Percentiles rank a stretch among this genome's conserved stretches.
These are phyloP conservation scores for Clarireedia sp. DNA, from an alignment of 2,329 filamentous ascomycete genomes.

Conservation along the genomic window DNA sequence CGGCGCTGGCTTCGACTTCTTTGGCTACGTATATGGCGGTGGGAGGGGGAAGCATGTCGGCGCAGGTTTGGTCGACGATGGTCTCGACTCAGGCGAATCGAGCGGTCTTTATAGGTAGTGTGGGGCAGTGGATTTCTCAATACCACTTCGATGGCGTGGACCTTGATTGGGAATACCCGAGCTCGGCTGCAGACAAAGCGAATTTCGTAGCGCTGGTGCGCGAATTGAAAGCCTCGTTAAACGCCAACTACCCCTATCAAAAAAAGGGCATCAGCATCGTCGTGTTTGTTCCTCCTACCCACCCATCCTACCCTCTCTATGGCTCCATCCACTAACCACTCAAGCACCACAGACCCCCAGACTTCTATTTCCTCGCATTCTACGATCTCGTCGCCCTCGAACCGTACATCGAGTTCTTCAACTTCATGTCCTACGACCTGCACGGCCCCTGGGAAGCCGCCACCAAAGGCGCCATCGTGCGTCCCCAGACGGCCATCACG, in stretches of 20 bases:
- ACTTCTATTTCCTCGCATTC: constrained; percentile 28
- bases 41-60: constrained; percentile 33
- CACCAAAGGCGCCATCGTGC: constrained; percentile 28
- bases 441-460: constrained; percentile 36
- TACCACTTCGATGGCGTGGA: constrained; percentile 38
- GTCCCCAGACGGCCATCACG: constrained; percentile 35
- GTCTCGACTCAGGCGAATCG: constrained; percentile 21
- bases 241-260: constrained; percentile 23
- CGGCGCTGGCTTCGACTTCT: constrained; percentile 28
- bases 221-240: constrained; percentile 29
- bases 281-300: constrained; percentile 24
- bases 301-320: background rate
- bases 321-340: background rate
- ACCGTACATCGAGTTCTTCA: constrained; percentile 28
- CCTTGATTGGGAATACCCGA: constrained; percentile 42
- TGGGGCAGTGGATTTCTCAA: constrained; percentile 28
- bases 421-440: constrained; percentile 33
- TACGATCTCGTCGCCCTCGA: constrained; percentile 26
- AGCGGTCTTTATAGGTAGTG: constrained; percentile 32
- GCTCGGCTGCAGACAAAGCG: constrained; percentile 28
- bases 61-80: constrained; percentile 25
- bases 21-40: constrained; percentile 32
- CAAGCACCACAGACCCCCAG: constrained; percentile 20
- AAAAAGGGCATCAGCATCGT: constrained; percentile 34
- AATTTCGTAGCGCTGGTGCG: constrained; percentile 30